Evolutionary conservation across 2,329 filamentous ascomycete genomes (phyloP), one percentile per base, ranked within the genome.

Genomic region (Sphaceloma murrayae): DNA sequence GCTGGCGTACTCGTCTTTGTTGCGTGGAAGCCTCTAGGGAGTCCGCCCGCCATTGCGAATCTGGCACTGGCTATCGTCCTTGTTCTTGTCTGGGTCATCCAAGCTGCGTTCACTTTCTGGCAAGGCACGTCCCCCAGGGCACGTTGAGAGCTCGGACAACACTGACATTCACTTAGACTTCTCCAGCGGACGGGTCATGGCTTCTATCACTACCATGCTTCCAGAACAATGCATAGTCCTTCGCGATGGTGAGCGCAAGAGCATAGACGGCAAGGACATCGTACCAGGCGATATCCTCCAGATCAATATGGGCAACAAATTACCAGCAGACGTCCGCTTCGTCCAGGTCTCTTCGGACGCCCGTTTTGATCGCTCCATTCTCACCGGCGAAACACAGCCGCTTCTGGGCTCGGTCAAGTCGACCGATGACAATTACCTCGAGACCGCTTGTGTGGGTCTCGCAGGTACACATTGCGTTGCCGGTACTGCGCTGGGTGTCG

Each of bases 391-490:
- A 24, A 53, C 44, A 8, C 18, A 16, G 18, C 33, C 24, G n/a
- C 62, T 85, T 4, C 63, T 73, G 3, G 82, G 73, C 2, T 73
- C 75, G 0, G 69, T 82, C 10, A 70, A 83, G n/a, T 74, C 70
- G 0, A 80, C 77, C 0, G 80, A 86, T 54, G 67, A 72, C 29
- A 86, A 86, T 58, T 85, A 84, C 54, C 74, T 88, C 21, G 83
- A 88, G 57, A 87, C 82, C 3, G 74, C 75, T 43, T 82, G 78
- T 53, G 84, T 88, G 43, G 82, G 82, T 16, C 69, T 88, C 7
- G 82, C 86, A 56, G 82, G 84, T n/a, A 86, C 83, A 0, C 81
- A 87, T 54, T 86, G 82, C 52, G 76, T 82, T 3, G 78, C 77
- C 5, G 83, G 83, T 2, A 77, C 67, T 16, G 78, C 75, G 42